Base-by-base conservation (phyloP, 495 filamentous ascomycete species). In the Thermochaetoides thermophila region DNA sequence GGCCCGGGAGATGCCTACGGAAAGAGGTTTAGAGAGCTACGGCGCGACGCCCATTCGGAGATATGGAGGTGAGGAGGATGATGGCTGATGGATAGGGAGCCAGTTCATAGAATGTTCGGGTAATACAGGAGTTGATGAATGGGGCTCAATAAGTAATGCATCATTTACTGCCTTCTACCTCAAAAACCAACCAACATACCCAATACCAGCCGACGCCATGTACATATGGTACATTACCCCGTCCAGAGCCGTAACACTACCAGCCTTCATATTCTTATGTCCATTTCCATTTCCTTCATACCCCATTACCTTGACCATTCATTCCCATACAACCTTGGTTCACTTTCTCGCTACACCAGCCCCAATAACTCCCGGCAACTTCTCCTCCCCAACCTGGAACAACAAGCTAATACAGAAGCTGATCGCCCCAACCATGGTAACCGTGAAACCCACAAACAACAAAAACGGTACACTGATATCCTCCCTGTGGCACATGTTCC, bases 381-480 rank as follows among this genome's bases (percentile, higher is more conserved):
- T 69, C 55, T 81, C 69, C 45, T 76, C 63, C 15, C 89, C 89
- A 44, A 95, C 76, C 27, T 61, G 71, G 40, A 73, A 84, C 45
- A 96, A 46, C 64, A 91, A 53, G 1, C 78, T 73, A 45, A 97
- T 69, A 5, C 73, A 74, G 54, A 74, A 76, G 11, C 57, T 54
- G 4, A 81, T 48, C 18, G 75, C 57, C 15, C 68, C 56, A 7
- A 82, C 50, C 17, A 84, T 59, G 14, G 71, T 49, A 27, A 92
- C 59, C 5, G 66, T 73, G 25, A 89, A 75, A 3, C 74, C 69
- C 4, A 71, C 63, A 44, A 97, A 63, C 24, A 97, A 56, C 69
- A 84, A 92, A 55, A 97, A 96, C 23, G 74, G 74, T 13, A 75
- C 69, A 55, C 80, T 85, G 28, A 96, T 58, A 53, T 97, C 86